Evolutionary conservation across 371 early-diverging fungal genomes (phyloP), one percentile per base, ranked within the genome.

Genomic region (Mortierella sp.): DNA sequence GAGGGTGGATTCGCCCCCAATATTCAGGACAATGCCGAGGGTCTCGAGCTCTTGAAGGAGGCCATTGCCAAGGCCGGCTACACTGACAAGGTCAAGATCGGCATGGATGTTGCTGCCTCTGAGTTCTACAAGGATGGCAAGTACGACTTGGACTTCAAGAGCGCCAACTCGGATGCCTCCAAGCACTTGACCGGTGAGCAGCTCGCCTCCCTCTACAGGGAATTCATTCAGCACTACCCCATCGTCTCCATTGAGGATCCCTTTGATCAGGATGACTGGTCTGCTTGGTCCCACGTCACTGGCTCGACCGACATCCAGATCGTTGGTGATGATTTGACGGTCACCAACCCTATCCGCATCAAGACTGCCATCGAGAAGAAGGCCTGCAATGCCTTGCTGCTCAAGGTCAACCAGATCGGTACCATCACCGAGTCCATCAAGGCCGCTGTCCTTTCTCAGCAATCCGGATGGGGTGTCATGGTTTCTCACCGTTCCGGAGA

Each of bases 1-100:
- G 99, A 99, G 87, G 99, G 99, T 81, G 99, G 99, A 65, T 99
- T 99, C 82, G 99, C 99, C 51, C 99, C 99, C 80, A 98, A 99
- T 84, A 96, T 99, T 78, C 95, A 95, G 84, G 93, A 96, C 80
- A 93, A 92, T 87, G 86, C 88, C 73, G 99, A 99, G 85, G 99
- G 97, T 78, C 92, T 99, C 43, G 94, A 97, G 60, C 90, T 99
- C 50, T 86, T 99, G 54, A 87, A 86, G 70, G 67, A 85, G 61
- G 97, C 99, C 60, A 97, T 97, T 69, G 93, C 85, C 55, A 90
- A 90, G 80, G 95, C 97, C 65, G 95, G 98, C 44, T 97, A 96
- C 89, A 92, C 93, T 17, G 97, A 88, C 80, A 94, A 97, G 88
- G 84, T 99, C 79, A 90, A 93, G 83, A 98, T 99, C 70, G 99